Conservation (phyloP, 495 filamentous ascomycete genomes). For the Sporormia fimetaria region DNA sequence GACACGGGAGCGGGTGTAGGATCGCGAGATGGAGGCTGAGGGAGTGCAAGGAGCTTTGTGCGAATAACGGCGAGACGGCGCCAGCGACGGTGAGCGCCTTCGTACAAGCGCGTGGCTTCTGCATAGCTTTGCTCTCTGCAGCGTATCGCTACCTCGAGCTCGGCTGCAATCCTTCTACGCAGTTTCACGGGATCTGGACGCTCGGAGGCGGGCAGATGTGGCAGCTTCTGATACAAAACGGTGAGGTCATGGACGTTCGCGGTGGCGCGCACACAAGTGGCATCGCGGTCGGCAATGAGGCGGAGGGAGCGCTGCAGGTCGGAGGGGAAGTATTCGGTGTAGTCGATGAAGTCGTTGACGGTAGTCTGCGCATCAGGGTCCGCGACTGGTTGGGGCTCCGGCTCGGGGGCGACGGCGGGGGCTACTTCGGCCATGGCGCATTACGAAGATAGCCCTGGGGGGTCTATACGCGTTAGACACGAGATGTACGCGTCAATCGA, state of each 20-base stretch:
- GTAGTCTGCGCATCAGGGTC: slow-evolving; percentile 93
- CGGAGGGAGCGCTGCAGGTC: slow-evolving; percentile 85
- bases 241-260: slow-evolving; percentile 60
- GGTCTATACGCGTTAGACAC: too few relatives aligned
- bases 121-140: slow-evolving; percentile 67
- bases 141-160: slow-evolving; percentile 61
- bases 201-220: slow-evolving; percentile 43
- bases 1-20: slow-evolving; percentile 46
- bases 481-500: too few relatives aligned
- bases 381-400: slow-evolving; percentile 33
- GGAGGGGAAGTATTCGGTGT: slow-evolving; percentile 90
- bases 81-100: slow-evolving; percentile 67
- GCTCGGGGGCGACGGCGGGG: slow-evolving; percentile 26
- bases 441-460: slow-evolving; percentile 10
- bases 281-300: slow-evolving; percentile 73
- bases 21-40: slow-evolving; percentile 57
- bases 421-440: slow-evolving; percentile 22
- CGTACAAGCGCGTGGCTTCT: slow-evolving; percentile 70
- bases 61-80: slow-evolving; percentile 66
- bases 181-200: slow-evolving; percentile 47
- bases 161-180: slow-evolving; percentile 63
- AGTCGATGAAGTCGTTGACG: slow-evolving; percentile 86
- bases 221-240: slow-evolving; percentile 60
- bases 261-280: slow-evolving; percentile 54
- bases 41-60: slow-evolving; percentile 68